phyloP scores from a whole-genome alignment of 75 land plant genomes.

The Cunninghamia lanceolata region DNA sequence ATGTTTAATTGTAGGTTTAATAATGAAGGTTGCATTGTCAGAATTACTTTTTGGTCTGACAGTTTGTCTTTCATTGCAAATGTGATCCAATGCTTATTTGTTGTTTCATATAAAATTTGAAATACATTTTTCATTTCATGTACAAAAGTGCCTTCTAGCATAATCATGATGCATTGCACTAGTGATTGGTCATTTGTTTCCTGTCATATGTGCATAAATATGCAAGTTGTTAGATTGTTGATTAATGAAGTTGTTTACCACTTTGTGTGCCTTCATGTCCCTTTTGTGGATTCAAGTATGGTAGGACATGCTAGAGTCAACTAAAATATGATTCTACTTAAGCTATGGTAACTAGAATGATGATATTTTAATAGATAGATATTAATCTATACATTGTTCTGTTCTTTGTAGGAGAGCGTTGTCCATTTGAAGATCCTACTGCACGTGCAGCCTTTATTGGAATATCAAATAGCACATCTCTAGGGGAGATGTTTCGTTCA shows the following conservation, averaged over 20 bases:
- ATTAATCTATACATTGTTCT: background rate
- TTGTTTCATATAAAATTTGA: too few species aligned
- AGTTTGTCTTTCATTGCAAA: too few species aligned
- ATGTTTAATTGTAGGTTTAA: background rate
- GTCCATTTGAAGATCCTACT: conserved; percentile 42
- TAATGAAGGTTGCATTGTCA: background rate
- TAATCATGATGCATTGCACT: background rate
- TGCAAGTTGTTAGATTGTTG: background rate
- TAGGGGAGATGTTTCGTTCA: conserved; percentile 34
- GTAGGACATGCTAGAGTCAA: background rate
- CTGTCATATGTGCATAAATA: background rate
- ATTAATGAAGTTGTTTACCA: background rate
- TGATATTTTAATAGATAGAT: background rate
- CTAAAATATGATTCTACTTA: background rate
- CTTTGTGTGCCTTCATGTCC: background rate
- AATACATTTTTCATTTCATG: too few species aligned
- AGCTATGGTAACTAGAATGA: background rate
- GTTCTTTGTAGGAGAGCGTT: conserved; percentile 34
- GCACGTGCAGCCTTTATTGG: conserved; percentile 47
- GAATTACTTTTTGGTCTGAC: background rate
- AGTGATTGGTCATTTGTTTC: background rate
- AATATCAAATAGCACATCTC: conserved; percentile 28
- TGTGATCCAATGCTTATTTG: too few species aligned
- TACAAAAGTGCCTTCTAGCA: background rate
- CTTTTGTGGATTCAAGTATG: background rate